A percentile compares a stretch with the other conserved stretches of the same genome.
Evolutionary conservation across 192 early-diverging fungal genomes (phyloP).

Genomic region (Linnemannia exigua): DNA sequence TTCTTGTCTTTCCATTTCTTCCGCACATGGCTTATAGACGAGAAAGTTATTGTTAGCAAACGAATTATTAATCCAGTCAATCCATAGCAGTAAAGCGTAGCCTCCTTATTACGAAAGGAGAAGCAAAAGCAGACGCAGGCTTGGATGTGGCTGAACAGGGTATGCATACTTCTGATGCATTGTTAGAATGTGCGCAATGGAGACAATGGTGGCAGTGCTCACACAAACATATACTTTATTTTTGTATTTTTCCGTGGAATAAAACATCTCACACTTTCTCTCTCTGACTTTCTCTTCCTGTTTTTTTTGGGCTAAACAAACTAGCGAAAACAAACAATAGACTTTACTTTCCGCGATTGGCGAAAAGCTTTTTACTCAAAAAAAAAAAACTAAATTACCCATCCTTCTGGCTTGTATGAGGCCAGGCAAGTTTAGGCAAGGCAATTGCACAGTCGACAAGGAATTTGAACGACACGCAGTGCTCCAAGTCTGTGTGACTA

Average conservation of each 20-base stretch:
- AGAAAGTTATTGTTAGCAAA: too few relatives aligned
- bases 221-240: not conserved
- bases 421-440: not conserved
- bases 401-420: not conserved
- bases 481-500: not conserved
- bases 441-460: not conserved
- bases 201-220: not conserved
- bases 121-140: too few relatives aligned
- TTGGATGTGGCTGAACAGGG: not conserved
- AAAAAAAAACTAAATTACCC: not conserved
- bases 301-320: not conserved
- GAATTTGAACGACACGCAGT: not conserved
- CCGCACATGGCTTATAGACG: too few relatives aligned
- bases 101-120: too few relatives aligned
- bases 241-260: slow-evolving; percentile 4
- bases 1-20: too few relatives aligned
- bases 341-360: not conserved
- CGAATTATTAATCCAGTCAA: too few relatives aligned
- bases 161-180: not conserved
- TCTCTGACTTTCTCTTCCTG: not conserved
- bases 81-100: too few relatives aligned
- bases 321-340: not conserved
- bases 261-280: not conserved
- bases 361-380: not conserved
- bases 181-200: not conserved